Percentiles rank a stretch among this genome's conserved stretches.
Evolutionary conservation across 495 filamentous ascomycete species (phyloP).

Genomic region (Parmelia sp.): DNA sequence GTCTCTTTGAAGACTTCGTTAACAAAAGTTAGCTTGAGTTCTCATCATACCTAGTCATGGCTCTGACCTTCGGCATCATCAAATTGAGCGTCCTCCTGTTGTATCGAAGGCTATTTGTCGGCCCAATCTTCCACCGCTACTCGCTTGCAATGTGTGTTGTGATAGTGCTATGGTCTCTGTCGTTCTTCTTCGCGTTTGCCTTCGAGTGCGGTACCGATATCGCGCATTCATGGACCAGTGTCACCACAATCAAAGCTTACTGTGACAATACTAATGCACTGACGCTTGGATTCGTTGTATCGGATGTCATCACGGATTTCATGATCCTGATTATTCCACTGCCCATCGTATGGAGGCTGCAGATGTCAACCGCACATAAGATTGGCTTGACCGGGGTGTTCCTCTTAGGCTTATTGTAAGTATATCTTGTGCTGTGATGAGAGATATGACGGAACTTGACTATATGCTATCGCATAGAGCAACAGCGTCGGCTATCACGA

Average conservation of each 20-base stretch:
- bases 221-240: conserved; percentile 7
- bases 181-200: conserved; percentile 9
- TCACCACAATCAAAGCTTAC: neutral
- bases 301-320: conserved; percentile 13
- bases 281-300: conserved; percentile 5
- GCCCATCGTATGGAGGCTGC: conserved; percentile 7
- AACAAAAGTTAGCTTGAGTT: neutral
- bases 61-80: neutral
- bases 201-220: conserved; percentile 7
- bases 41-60: neutral
- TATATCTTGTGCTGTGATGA: neutral
- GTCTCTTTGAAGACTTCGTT: neutral
- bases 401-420: conserved; percentile 8
- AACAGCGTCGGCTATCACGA: neutral
- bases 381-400: neutral
- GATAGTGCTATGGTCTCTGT: conserved; percentile 11
- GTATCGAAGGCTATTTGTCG: conserved; percentile 9
- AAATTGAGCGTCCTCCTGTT: conserved; percentile 10
- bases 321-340: neutral
- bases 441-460: no score
- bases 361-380: conserved; percentile 2
- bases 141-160: conserved; percentile 6
- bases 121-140: neutral
- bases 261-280: conserved; percentile 7
- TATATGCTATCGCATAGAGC: no score